phyloP scores from a whole-genome alignment of 2,329 filamentous ascomycete species.

The Penicillium sp. region DNA sequence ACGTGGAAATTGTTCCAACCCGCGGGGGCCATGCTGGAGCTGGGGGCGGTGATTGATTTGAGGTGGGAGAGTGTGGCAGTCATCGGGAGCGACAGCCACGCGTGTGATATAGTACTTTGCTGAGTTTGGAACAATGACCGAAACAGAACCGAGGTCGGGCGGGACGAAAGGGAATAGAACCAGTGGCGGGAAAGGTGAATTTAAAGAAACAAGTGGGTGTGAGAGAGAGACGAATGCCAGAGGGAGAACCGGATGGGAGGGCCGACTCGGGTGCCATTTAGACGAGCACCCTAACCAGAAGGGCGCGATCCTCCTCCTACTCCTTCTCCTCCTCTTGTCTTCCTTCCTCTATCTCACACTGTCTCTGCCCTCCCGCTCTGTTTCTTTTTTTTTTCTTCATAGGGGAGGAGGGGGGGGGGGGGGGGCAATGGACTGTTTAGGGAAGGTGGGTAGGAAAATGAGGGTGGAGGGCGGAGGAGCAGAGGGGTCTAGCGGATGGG shows the following conservation, averaged over 20 bases:
- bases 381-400: too few relatives aligned
- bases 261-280: background rate
- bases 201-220: too few relatives aligned
- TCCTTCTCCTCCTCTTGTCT: background rate
- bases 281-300: background rate
- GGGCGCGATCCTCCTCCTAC: background rate
- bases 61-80: conserved; percentile 11
- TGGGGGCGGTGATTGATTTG: conserved; percentile 6
- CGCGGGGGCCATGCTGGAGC: conserved; percentile 10
- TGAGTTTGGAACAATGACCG: background rate
- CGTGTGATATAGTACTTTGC: too few relatives aligned
- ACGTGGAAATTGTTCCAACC: conserved; percentile 28
- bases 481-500: background rate
- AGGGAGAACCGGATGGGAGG: background rate
- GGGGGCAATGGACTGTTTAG: background rate
- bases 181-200: too few relatives aligned
- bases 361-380: too few relatives aligned
- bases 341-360: too few relatives aligned
- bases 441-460: background rate
- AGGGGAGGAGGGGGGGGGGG: too few relatives aligned
- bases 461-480: background rate
- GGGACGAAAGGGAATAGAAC: background rate
- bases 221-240: background rate
- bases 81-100: conserved; percentile 5
- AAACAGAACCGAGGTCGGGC: background rate